Evolutionary conservation across 257 asterid genomes (phyloP).

Genomic region (Nicotiana attenuata): DNA sequence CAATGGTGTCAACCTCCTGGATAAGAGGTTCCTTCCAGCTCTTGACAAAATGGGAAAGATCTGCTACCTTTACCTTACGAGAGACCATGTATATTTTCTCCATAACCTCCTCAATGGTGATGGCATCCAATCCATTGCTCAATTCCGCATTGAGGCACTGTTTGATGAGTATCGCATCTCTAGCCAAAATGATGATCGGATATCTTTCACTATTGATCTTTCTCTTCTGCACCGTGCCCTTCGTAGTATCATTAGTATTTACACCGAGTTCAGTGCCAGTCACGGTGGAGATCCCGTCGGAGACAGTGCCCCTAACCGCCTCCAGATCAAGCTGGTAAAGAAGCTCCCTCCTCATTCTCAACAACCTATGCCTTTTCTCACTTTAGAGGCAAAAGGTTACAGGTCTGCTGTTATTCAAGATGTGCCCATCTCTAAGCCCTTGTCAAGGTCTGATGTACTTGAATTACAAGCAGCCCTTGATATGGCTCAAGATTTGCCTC

Average conservation of each 20-base stretch:
- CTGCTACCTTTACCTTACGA: conserved; percentile 72
- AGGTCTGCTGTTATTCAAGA: conserved; percentile 87
- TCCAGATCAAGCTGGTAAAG: conserved; percentile 76
- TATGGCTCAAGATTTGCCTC: conserved; percentile 64
- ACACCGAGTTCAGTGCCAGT: conserved; percentile 27
- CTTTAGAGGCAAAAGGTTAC: conserved; percentile 73
- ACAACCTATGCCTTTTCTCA: conserved; percentile 67
- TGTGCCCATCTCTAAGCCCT: conserved; percentile 88
- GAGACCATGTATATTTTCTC: conserved; percentile 75
- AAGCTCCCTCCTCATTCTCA: conserved; percentile 66
- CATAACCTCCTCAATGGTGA: conserved; percentile 90
- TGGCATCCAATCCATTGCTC: conserved; percentile 84
- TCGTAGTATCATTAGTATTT: conserved; percentile 69
- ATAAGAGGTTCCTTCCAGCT: conserved; percentile 76
- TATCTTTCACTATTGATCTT: conserved; percentile 78
- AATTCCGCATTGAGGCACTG: conserved; percentile 56
- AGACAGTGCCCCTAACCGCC: conserved; percentile 21
- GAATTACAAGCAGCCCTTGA: conserved; percentile 72
- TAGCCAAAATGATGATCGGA: conserved; percentile 60
- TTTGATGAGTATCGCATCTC: conserved; percentile 71
- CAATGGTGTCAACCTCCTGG: conserved; percentile 71
- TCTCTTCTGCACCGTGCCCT: conserved; percentile 94
- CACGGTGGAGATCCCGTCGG: conserved; percentile 12
- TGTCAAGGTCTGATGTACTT: conserved; percentile 60
- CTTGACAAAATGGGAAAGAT: conserved; percentile 75